These are phyloP conservation scores for Purpureocillium lavendulum DNA, from an alignment of 2,329 filamentous ascomycete genomes.

Conservation along the genomic window DNA sequence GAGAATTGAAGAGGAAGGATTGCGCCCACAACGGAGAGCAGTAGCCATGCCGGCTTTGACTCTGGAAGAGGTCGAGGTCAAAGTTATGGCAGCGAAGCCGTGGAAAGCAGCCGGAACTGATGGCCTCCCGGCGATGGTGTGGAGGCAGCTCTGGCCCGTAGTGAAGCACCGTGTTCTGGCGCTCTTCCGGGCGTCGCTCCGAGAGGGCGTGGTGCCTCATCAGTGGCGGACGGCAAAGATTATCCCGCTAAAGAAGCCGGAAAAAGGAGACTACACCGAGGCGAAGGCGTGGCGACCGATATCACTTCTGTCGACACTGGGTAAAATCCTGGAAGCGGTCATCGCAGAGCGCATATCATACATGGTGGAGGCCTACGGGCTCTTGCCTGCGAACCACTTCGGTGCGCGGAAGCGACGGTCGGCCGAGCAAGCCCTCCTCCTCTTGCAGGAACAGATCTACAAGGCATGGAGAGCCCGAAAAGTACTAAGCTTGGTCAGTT, in stretches of 20 bases:
- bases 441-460: conserved; percentile 1
- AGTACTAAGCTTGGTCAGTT: conserved; percentile 26
- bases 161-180: not conserved
- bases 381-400: conserved; percentile 8
- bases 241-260: too few species aligned
- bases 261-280: too few species aligned
- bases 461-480: not conserved
- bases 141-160: too few species aligned
- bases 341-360: conserved; percentile 6
- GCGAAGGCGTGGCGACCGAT: too few species aligned
- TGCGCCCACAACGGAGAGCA: not conserved
- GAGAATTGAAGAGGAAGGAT: conserved; percentile 6
- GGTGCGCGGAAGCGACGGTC: conserved; percentile 7
- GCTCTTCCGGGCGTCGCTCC: not conserved
- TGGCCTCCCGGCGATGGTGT: too few species aligned
- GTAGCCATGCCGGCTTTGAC: conserved; percentile 6
- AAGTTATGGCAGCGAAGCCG: too few species aligned
- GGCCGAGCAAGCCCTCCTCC: conserved; percentile 8
- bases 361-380: conserved; percentile 3
- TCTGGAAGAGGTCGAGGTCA: conserved; percentile 11
- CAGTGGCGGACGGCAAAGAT: too few species aligned
- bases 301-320: too few species aligned
- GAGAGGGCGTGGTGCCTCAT: too few species aligned
- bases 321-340: conserved; percentile 5
- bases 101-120: too few species aligned